A percentile compares a stretch with the other conserved stretches of the same genome.
Evolutionary conservation across 176 grass and related monocot species (phyloP).

Genomic region (Neostapfia colusana): DNA sequence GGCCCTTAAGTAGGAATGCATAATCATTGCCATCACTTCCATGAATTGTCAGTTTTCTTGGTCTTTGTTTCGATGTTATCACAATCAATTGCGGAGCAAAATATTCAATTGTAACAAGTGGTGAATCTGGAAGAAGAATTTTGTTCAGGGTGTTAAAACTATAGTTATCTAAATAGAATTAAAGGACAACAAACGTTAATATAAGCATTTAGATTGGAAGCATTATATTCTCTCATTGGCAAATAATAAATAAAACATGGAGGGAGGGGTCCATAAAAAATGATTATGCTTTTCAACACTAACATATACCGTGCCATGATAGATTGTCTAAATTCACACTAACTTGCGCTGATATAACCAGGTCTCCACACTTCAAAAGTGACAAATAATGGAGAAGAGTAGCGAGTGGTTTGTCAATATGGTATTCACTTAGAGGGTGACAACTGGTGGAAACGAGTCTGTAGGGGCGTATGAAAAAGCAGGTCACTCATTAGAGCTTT

Average conservation of each 20-base stretch:
- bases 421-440: background rate
- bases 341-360: background rate
- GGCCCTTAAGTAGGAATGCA: conserved; percentile 96
- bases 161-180: background rate
- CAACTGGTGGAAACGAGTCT: background rate
- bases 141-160: conserved; percentile 28
- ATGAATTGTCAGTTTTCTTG: conserved; percentile 88
- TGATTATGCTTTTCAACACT: background rate
- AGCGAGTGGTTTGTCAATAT: background rate
- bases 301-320: background rate
- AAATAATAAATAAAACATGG: background rate
- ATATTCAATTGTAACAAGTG: conserved; percentile 74
- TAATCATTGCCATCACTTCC: conserved; percentile 94
- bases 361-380: background rate
- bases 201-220: background rate
- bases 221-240: background rate
- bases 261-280: background rate
- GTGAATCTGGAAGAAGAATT: conserved; percentile 64
- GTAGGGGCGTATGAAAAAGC: background rate
- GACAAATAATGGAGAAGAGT: background rate
- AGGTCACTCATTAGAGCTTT: too few species aligned
- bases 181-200: background rate
- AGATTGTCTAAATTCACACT: background rate
- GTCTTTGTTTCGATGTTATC: conserved; percentile 96
- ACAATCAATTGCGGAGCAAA: conserved; percentile 91